Base-by-base conservation (phyloP, 495 filamentous ascomycete genomes). In the Penicillium verhagenii region DNA sequence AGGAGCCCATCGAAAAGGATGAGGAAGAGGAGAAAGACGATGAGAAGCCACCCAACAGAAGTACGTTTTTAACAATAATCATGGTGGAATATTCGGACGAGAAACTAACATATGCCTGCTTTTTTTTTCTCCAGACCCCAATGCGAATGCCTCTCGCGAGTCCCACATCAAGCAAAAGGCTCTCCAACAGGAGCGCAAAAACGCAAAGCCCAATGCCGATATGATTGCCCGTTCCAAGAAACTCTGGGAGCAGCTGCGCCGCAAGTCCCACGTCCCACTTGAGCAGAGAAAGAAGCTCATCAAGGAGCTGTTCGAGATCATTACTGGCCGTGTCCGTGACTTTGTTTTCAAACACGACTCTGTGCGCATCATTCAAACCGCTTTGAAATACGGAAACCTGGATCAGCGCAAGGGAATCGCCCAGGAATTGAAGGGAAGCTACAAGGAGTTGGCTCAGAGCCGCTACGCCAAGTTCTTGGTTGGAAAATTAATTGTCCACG, bases 311-410 rank as follows among this genome's bases (percentile, higher is more conserved):
- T 96, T 92, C 68, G 82, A 85, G 46, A 92, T 97, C 60, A 88
- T 96, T 63, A 95, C 88, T 6, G 92, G 91, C 19, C 81, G 86
- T 16, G 86, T 97, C 61, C 91, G 90, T 66, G 95, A 97, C 45
- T 96, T 96, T 56, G 93, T 96, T 21, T 88, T 99, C 76, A 99
- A 97, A 78, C 95, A 99, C 70, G 95, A 99, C 64, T 89, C 92
- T 9, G 94, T 96, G 21, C 82, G 95, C 48, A 90, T 96, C 42
- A 85, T 99, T 25, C 95, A 99, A 76, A 96, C 91, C 7, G 93
- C 92, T 25, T 80, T 99, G 70, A 99, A 97, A 71, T 97, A 97
- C 70, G 89, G 90, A 31, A 96, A 88, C 53, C 76, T 82, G 20
- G 83, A 86, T 53, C 92, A 96, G 69, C 82, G 90, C 55, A 88